Evolutionary conservation across 805 yeast species (phyloP), one percentile per base, ranked within the genome.

Genomic region (Priceomyces castillae): DNA sequence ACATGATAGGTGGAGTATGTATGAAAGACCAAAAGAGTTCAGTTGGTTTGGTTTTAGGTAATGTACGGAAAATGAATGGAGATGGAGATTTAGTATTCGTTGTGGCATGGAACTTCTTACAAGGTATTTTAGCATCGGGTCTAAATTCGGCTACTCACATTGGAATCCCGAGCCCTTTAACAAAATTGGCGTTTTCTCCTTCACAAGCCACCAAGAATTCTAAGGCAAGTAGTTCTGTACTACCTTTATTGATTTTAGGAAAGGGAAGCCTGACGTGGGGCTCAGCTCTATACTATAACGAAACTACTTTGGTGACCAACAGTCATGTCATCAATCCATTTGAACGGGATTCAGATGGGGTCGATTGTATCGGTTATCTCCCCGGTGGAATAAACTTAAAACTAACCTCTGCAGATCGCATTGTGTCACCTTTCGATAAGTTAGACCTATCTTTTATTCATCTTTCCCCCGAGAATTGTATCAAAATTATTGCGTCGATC

Each of bases 1-100:
- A 74, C 46, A 71, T 71, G 73, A 50, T 59, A 9, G 80, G 80
- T 6, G 76, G 70, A 0, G 45, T 67, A 3, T 72, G 51, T 7
- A 14, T 41, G 2, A 40, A 33, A 7, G 38, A 28, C 1, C 14
- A 28, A 4, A 10, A 20, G 4, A 42, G 41, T 1, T 56, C 65
- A 1, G 37, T 68, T 4, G 80, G 80, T 0, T 48, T 74, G 19
- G 61, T 74, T 1, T 44, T 65, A 46, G 73, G 77, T 0, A 64
- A 61, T 39, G 40, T 73, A 17, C 51, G 65, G 11, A 71, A 70
- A 45, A 41, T 44, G 26, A 66, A 72, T 46, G 78, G 78, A 6
- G 76, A 71, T 40, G 80, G 80, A 3, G 77, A 74, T 36, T 50
- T 75, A 39, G 44, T 66, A 4, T 50, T 63, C 17, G 49, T 69